Percentiles rank a stretch among this genome's conserved stretches.
Evolutionary conservation across 257 asterid species (phyloP).

Genomic region (Solanum pinnatisectum): DNA sequence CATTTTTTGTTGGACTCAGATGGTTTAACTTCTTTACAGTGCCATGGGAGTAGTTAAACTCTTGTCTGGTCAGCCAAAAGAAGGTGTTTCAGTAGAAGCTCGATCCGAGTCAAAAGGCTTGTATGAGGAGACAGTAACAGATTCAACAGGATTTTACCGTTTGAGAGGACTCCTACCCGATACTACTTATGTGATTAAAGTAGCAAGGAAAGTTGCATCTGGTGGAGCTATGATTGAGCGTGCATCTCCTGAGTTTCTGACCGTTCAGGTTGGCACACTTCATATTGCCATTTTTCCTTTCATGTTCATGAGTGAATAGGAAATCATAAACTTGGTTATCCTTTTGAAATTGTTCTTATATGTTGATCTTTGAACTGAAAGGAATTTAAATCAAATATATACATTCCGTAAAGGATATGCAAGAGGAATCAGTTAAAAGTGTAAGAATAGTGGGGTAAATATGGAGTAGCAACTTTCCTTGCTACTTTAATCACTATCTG

Average conservation of each 20-base stretch:
- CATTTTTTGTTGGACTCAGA: not conserved
- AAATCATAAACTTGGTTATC: not conserved
- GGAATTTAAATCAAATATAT: not conserved
- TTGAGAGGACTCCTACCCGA: slow-evolving; percentile 90
- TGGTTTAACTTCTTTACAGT: slow-evolving; percentile 35
- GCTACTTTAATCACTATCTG: not conserved
- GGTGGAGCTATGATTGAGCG: slow-evolving; percentile 56
- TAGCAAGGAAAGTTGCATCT: slow-evolving; percentile 53
- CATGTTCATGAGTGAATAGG: not conserved
- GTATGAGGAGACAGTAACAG: slow-evolving; percentile 86
- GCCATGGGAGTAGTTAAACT: slow-evolving; percentile 77
- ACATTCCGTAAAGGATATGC: not conserved
- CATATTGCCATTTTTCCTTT: not conserved
- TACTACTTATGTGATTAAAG: slow-evolving; percentile 59
- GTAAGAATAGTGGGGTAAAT: not conserved
- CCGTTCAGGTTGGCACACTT: slow-evolving; percentile 46
- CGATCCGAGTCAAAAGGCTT: slow-evolving; percentile 81
- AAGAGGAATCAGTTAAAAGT: not conserved
- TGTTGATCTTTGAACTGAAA: not conserved
- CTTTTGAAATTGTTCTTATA: not conserved
- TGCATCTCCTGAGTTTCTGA: slow-evolving; percentile 68
- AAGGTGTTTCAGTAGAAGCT: slow-evolving; percentile 83
- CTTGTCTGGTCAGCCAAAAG: slow-evolving; percentile 90
- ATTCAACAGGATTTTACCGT: slow-evolving; percentile 73
- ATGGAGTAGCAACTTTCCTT: not conserved